A percentile compares a stretch with the other conserved stretches of the same genome.
Conservation (phyloP, 2,329 filamentous ascomycete species). For the Penicillium italicum region DNA sequence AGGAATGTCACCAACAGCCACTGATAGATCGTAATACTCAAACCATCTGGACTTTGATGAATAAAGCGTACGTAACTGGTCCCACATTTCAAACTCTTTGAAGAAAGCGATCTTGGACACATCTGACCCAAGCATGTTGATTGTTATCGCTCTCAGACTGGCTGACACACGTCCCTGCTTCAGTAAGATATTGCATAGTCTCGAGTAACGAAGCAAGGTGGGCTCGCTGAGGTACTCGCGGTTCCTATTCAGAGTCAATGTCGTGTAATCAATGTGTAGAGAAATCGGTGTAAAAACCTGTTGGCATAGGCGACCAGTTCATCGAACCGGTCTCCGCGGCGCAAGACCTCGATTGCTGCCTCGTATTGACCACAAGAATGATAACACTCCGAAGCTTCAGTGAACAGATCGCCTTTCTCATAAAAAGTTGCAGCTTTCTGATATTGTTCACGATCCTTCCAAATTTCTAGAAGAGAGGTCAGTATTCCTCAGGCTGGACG, state of each 20-base stretch:
- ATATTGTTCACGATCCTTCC: constrained; percentile 11
- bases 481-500: background rate
- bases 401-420: constrained; percentile 5
- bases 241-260: constrained; percentile 7
- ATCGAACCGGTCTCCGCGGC: constrained; percentile 16
- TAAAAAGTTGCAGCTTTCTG: constrained; percentile 17
- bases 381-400: constrained; percentile 17
- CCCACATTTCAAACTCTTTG: constrained; percentile 19
- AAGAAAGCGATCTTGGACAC: constrained; percentile 16
- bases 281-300: background rate
- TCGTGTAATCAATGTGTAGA: background rate
- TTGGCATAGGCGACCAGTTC: constrained; percentile 19
- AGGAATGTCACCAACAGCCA: constrained; percentile 6
- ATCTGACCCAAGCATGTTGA: constrained; percentile 17
- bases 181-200: constrained; percentile 19
- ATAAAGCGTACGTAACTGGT: constrained; percentile 13
- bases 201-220: constrained; percentile 11
- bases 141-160: constrained; percentile 11
- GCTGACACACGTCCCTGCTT: constrained; percentile 19
- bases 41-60: constrained; percentile 5
- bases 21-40: constrained; percentile 14
- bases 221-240: constrained; percentile 1
- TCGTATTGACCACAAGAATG: constrained; percentile 12
- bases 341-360: constrained; percentile 17
- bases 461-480: constrained; percentile 11